These are phyloP conservation scores for Bremia lactucae DNA, from an alignment of 352 stramenopile genomes.

Conservation along the genomic window DNA sequence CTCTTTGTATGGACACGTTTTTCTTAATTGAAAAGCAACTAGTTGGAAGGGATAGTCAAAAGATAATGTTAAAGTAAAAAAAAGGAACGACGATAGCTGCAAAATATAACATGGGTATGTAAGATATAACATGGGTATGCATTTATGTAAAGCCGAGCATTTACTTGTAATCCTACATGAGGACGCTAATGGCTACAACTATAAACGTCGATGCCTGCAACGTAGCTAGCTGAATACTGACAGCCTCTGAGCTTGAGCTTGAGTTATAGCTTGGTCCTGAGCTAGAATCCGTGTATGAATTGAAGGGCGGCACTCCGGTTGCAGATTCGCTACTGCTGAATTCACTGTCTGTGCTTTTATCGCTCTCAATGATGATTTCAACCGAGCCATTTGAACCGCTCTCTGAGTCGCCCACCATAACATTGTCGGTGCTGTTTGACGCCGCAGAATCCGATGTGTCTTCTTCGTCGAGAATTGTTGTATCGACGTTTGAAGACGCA, in stretches of 20 bases:
- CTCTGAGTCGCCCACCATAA: conserved; percentile 4
- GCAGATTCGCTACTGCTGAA: conserved; percentile 5
- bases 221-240: conserved; percentile 1
- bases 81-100: too few species aligned
- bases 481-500: background rate
- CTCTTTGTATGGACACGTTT: too few species aligned
- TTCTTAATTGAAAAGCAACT: too few species aligned
- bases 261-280: too few species aligned
- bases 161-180: conserved; percentile 5
- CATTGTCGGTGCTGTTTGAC: background rate
- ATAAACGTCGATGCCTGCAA: conserved; percentile 11
- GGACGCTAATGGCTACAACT: conserved; percentile 2
- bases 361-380: conserved; percentile 7
- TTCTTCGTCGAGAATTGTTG: background rate
- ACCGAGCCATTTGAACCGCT: conserved; percentile 5
- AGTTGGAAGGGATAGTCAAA: too few species aligned
- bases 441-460: background rate
- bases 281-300: background rate
- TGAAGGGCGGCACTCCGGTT: background rate
- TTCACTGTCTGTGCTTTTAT: background rate
- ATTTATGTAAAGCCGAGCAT: conserved; percentile 7
- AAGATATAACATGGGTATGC: conserved; percentile 2
- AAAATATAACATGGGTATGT: too few species aligned
- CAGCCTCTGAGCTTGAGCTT: conserved; percentile 9
- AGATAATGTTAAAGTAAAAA: too few species aligned